These are phyloP conservation scores for Pichia sp. DNA, from an alignment of 1,139 yeast species.

Conservation along the genomic window DNA sequence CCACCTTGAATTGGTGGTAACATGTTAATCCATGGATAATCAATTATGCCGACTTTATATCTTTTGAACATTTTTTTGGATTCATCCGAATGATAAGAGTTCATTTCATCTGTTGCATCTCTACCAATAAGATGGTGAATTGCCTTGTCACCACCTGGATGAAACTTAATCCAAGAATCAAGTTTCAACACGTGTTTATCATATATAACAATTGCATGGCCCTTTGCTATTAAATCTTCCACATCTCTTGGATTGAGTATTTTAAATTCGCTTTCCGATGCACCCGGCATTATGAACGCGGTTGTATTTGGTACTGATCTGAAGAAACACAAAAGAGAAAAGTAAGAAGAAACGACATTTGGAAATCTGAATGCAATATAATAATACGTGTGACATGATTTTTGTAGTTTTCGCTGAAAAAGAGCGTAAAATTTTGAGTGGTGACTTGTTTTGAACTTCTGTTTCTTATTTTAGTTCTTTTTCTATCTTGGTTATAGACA, in stretches of 20 bases:
- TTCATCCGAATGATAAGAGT: constrained; percentile 66
- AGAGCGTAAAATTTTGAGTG: too few relatives aligned
- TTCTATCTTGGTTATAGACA: too few relatives aligned
- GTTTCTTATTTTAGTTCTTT: too few relatives aligned
- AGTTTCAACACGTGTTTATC: constrained; percentile 55
- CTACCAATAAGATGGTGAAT: constrained; percentile 79
- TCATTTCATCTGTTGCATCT: constrained; percentile 89
- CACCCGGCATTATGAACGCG: neutral
- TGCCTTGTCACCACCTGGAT: constrained; percentile 89
- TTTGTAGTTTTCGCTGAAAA: too few relatives aligned
- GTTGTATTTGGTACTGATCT: too few relatives aligned
- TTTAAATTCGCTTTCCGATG: neutral
- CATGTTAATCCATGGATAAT: constrained; percentile 62
- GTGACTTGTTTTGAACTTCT: too few relatives aligned
- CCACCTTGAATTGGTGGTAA: constrained; percentile 92
- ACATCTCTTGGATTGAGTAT: constrained; percentile 28
- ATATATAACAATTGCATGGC: constrained; percentile 66
- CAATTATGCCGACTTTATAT: constrained; percentile 61
- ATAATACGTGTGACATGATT: too few relatives aligned
- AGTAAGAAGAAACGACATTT: too few relatives aligned
- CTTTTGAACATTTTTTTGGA: constrained; percentile 44
- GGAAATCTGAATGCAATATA: too few relatives aligned
- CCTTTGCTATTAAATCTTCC: constrained; percentile 55
- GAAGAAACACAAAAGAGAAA: too few relatives aligned
- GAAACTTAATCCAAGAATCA: constrained; percentile 63